Evolutionary conservation across 768 basidiomycete species (phyloP).

Genomic region (Cyathus striatus): DNA sequence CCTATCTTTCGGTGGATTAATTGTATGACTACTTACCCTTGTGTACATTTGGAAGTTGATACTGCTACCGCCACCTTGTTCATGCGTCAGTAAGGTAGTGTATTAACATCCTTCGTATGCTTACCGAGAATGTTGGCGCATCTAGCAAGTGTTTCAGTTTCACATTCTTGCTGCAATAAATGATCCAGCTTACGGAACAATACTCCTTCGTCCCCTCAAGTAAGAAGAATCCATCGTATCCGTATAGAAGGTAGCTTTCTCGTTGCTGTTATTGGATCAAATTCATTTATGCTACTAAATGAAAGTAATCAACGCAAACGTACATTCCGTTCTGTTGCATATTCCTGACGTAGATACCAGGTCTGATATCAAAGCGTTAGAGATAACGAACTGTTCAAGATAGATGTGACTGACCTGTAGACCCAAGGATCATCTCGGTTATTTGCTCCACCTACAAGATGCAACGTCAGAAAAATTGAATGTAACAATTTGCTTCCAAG

Average conservation of each 20-base stretch:
- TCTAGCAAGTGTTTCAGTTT: slow-evolving; percentile 20
- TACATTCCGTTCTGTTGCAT: slow-evolving; percentile 70
- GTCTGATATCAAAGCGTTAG: slow-evolving; percentile 22
- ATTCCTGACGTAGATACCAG: slow-evolving; percentile 66
- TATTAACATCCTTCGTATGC: slow-evolving; percentile 1
- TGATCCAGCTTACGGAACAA: slow-evolving; percentile 52
- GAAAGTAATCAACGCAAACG: slow-evolving; percentile 16
- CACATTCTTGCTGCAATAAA: background rate
- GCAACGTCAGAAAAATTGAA: background rate
- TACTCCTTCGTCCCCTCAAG: slow-evolving; percentile 58
- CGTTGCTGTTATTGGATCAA: slow-evolving; percentile 38
- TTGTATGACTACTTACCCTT: slow-evolving; percentile 29
- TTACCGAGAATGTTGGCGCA: slow-evolving; percentile 63
- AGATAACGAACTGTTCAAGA: background rate
- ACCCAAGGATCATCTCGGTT: slow-evolving; percentile 76
- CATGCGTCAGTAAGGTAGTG: background rate
- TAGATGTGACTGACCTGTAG: slow-evolving; percentile 36
- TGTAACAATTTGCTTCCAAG: background rate
- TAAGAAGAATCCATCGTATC: slow-evolving; percentile 54
- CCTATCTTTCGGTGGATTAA: background rate
- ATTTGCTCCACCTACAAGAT: slow-evolving; percentile 56
- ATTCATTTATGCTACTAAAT: background rate
- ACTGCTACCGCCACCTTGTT: slow-evolving; percentile 50
- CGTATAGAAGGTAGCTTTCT: slow-evolving; percentile 69
- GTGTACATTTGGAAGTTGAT: slow-evolving; percentile 82